A percentile compares a stretch with the other conserved stretches of the same genome.
phyloP scores from a whole-genome alignment of 2,329 filamentous ascomycete genomes.

The Tolypocladium paradoxum region DNA sequence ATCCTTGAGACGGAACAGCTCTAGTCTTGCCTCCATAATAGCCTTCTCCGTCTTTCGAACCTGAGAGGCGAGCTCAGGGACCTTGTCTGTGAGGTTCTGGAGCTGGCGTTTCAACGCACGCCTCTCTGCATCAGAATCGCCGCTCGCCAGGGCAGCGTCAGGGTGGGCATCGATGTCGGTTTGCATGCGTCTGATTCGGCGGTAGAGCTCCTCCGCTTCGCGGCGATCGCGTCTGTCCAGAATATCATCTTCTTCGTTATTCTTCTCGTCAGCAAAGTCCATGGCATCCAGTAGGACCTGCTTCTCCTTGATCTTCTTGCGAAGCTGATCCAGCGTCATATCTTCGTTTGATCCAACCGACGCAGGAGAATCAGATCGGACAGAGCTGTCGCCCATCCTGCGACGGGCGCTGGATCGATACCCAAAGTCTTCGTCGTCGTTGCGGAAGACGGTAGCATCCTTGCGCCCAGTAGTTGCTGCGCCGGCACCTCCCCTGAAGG shows the following conservation, averaged over 20 bases:
- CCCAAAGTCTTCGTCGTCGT: slow-evolving; percentile 85
- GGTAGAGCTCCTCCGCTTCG: slow-evolving; percentile 89
- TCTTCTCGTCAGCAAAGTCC: slow-evolving; percentile 89
- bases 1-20: slow-evolving; percentile 88
- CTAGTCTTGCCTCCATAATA: slow-evolving; percentile 82
- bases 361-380: slow-evolving; percentile 66
- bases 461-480: slow-evolving; percentile 58
- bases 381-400: slow-evolving; percentile 68
- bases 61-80: slow-evolving; percentile 85
- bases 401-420: slow-evolving; percentile 92
- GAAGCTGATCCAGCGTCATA: slow-evolving; percentile 72
- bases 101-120: slow-evolving; percentile 80
- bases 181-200: slow-evolving; percentile 80
- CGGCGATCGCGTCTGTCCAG: slow-evolving; percentile 83
- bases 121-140: slow-evolving; percentile 81
- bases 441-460: slow-evolving; percentile 93
- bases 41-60: slow-evolving; percentile 84
- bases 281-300: slow-evolving; percentile 91
- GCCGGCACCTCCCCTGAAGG: slow-evolving; percentile 60
- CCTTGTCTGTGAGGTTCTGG: slow-evolving; percentile 75
- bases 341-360: slow-evolving; percentile 69
- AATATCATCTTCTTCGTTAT: slow-evolving; percentile 80
- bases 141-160: slow-evolving; percentile 54
- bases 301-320: slow-evolving; percentile 88
- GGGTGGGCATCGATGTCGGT: slow-evolving; percentile 92